A percentile compares a stretch with the other conserved stretches of the same genome.
Conservation (phyloP, 148 eudicot genomes). For the Silene latifolia region DNA sequence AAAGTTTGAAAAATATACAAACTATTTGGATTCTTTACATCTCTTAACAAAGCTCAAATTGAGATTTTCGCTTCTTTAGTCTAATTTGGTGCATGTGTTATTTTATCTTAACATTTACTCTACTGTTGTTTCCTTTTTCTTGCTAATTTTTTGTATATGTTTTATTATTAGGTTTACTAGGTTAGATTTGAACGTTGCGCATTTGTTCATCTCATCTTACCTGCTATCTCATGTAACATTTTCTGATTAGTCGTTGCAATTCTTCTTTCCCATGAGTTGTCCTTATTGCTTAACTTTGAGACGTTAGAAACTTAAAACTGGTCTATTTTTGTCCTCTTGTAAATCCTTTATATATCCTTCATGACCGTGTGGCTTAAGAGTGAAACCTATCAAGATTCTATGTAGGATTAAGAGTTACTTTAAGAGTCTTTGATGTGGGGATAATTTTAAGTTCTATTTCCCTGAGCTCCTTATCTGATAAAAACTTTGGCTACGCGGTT, state of each 20-base stretch:
- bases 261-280: too few relatives aligned
- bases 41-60: not conserved
- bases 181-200: not conserved
- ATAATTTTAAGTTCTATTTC: too few relatives aligned
- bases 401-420: too few relatives aligned
- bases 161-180: not conserved
- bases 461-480: too few relatives aligned
- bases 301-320: too few relatives aligned
- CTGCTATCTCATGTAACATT: not conserved
- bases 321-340: too few relatives aligned
- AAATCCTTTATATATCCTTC: too few relatives aligned
- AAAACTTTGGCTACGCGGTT: too few relatives aligned
- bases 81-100: not conserved
- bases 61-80: not conserved
- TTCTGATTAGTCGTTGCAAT: not conserved
- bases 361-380: too few relatives aligned
- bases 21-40: not conserved
- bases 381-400: too few relatives aligned
- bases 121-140: not conserved
- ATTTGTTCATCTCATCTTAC: not conserved
- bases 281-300: too few relatives aligned
- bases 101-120: not conserved
- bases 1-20: not conserved
- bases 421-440: too few relatives aligned
- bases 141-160: not conserved